phyloP scores from a whole-genome alignment of 768 basidiomycete genomes.

The Pulveroboletus sp. region DNA sequence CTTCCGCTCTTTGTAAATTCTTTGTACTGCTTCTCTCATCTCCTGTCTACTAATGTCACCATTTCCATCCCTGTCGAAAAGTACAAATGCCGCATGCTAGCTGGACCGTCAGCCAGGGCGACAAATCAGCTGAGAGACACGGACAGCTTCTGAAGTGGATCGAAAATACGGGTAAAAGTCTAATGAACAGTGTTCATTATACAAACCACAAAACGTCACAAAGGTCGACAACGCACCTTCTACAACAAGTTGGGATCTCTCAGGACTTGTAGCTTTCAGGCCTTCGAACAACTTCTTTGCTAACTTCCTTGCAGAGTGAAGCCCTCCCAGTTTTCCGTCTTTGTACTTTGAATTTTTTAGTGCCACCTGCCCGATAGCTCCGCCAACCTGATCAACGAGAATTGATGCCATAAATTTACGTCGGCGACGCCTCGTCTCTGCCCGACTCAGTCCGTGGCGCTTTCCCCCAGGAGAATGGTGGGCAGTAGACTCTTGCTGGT shows the following conservation, averaged over 20 bases:
- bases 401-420: slow-evolving; percentile 56
- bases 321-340: slow-evolving; percentile 47
- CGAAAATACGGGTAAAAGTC: slow-evolving; percentile 79
- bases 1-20: slow-evolving; percentile 76
- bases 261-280: slow-evolving; percentile 55
- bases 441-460: slow-evolving; percentile 19
- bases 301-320: slow-evolving; percentile 61
- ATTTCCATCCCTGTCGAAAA: slow-evolving; percentile 81
- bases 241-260: slow-evolving; percentile 57
- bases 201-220: neutral
- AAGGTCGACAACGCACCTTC: slow-evolving; percentile 44
- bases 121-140: neutral
- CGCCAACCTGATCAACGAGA: slow-evolving; percentile 64
- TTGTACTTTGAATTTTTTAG: slow-evolving; percentile 60
- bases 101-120: neutral
- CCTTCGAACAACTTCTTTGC: slow-evolving; percentile 65
- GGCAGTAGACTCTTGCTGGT: slow-evolving; percentile 9
- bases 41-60: slow-evolving; percentile 74
- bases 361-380: slow-evolving; percentile 65
- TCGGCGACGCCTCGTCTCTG: slow-evolving; percentile 38
- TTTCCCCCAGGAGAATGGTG: slow-evolving; percentile 9
- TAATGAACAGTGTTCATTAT: slow-evolving; percentile 22
- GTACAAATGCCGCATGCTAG: slow-evolving; percentile 60
- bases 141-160: slow-evolving; percentile 63
- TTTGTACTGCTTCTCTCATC: slow-evolving; percentile 78